Base-by-base conservation (phyloP, 2,329 filamentous ascomycete genomes). In the Stachybotrys chlorohalonatus region DNA sequence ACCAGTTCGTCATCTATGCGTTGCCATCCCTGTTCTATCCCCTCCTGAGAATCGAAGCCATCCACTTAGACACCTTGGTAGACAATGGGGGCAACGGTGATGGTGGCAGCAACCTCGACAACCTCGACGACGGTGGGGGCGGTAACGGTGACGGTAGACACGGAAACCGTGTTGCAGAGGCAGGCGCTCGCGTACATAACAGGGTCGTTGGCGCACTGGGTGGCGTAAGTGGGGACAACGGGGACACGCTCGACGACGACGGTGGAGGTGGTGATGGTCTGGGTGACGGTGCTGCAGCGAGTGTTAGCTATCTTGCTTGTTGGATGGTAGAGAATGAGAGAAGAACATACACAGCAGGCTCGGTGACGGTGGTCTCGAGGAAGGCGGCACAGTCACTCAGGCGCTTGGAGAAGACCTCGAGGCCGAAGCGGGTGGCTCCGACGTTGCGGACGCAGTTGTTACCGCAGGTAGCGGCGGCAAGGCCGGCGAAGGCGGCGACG, bases 391-490 rank as follows among this genome's bases (percentile, higher is more conserved):
- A 52, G 32, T 52, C 50, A 13, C 32, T 42, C 11, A 52, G 31
- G 13, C 50, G 50, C 50, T 52, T 52, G 50, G 50, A 31, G 17
- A 52, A 52, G 36, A 52, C 24, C 50, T 52, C 50, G n/a, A 16
- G 50, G 50, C 50, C 50, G 50, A 52, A 52, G 50, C 50, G 50
- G 50, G 50, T 52, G 36, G 50, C 50, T n/a, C 50, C 50, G 16
- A 52, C 50, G 50, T 52, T 52, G 50, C 50, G 50, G 50, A 52
- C 50, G 50, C 50, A 52, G 50, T 52, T 45, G 50, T 52, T 16
- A n/a, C 50, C 50, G 50, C 50, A 52, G 50, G 50, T 52, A 45
- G 50, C 50, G 45, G 50, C 50, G 13, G 50, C 50, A 8, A 52
- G 36, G 50, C 50, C 50, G 39, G 50, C 50, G 17, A 52, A 52